phyloP scores from a whole-genome alignment of 192 early-diverging fungal species.

The Paraglomus occultum region DNA sequence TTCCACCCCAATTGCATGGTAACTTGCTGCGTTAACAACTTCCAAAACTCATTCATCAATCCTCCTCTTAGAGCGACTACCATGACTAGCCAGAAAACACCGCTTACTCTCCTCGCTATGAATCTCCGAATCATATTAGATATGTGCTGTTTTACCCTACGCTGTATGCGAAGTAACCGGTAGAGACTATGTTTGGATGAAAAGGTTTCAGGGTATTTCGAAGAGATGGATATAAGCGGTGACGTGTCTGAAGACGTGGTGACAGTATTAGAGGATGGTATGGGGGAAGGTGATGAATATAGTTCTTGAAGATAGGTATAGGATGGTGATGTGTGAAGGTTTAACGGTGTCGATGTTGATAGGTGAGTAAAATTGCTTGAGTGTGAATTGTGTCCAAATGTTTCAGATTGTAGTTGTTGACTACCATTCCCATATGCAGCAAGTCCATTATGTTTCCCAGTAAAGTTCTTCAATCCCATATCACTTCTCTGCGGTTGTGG shows the following conservation, averaged over 20 bases:
- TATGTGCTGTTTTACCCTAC: slow-evolving; percentile 2
- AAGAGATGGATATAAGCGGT: background rate
- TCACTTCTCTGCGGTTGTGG: too few relatives aligned
- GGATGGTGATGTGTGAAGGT: background rate
- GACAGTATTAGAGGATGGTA: slow-evolving; percentile 10
- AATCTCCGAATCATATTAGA: slow-evolving; percentile 12
- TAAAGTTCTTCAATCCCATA: too few relatives aligned
- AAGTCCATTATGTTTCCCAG: too few relatives aligned
- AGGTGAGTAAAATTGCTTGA: background rate
- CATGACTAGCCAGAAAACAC: slow-evolving; percentile 12
- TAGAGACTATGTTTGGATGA: background rate
- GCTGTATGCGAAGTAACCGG: background rate
- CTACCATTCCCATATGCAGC: too few relatives aligned
- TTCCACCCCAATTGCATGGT: slow-evolving; percentile 26
- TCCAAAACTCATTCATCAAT: slow-evolving; percentile 18
- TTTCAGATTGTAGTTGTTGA: too few relatives aligned
- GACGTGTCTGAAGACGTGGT: background rate
- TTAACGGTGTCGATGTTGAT: background rate
- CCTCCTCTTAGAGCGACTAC: slow-evolving; percentile 24
- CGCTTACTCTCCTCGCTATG: slow-evolving; percentile 7
- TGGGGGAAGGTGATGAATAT: too few relatives aligned
- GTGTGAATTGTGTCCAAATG: too few relatives aligned
- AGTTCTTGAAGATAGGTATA: background rate
- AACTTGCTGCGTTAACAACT: slow-evolving; percentile 14
- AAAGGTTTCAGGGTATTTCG: background rate